These are phyloP conservation scores for Kwoniella newhampshirensis DNA, from an alignment of 768 basidiomycete genomes.

Conservation along the genomic window DNA sequence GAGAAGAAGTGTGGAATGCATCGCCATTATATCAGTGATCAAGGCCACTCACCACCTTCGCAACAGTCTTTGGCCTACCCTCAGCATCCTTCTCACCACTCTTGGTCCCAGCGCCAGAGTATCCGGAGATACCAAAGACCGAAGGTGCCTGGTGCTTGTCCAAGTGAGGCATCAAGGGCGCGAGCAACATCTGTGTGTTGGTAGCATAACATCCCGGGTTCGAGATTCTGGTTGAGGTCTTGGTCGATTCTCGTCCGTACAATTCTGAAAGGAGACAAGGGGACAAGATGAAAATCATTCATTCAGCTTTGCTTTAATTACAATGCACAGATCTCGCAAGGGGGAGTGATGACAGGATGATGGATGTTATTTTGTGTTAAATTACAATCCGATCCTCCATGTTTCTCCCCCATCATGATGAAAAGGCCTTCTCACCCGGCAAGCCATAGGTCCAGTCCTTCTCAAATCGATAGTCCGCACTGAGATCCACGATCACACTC, in stretches of 20 bases:
- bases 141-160: conserved; percentile 66
- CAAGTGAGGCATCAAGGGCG: conserved; percentile 77
- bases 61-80: conserved; percentile 69
- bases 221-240: conserved; percentile 76
- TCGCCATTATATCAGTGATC: too few relatives aligned
- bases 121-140: conserved; percentile 89
- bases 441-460: conserved; percentile 94
- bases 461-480: conserved; percentile 95
- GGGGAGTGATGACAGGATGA: too few relatives aligned
- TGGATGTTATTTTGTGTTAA: background rate
- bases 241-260: conserved; percentile 71
- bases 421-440: conserved; percentile 75
- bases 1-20: background rate
- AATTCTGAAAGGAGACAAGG: conserved; percentile 63
- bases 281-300: conserved; percentile 9
- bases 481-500: conserved; percentile 85
- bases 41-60: conserved; percentile 70
- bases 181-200: conserved; percentile 84
- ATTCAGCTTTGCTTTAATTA: conserved; percentile 10
- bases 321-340: background rate
- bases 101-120: conserved; percentile 90
- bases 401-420: background rate
- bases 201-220: conserved; percentile 99
- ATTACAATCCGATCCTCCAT: background rate
- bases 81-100: conserved; percentile 64